Evolutionary conservation across 1,284 basidiomycete species (phyloP).

Genomic region (Naganishia sp.): DNA sequence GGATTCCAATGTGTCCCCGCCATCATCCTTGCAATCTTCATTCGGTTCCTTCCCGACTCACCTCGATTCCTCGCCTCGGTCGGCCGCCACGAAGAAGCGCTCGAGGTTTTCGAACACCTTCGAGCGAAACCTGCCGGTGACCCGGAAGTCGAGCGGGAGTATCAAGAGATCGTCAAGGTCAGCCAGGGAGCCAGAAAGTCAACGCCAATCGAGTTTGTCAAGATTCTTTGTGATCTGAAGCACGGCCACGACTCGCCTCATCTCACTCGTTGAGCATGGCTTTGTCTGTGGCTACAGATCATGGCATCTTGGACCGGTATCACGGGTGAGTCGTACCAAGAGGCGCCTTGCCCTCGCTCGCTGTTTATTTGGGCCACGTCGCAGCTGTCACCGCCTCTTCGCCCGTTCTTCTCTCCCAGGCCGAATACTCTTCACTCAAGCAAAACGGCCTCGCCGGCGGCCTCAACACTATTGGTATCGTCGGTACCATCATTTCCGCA

Average conservation of each 20-base stretch:
- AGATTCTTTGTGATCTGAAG: constrained; percentile 35
- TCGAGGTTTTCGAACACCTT: constrained; percentile 37
- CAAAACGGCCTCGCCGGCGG: constrained; percentile 40
- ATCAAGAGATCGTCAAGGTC: constrained; percentile 36
- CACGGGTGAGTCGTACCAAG: constrained; percentile 21
- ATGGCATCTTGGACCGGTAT: constrained; percentile 39
- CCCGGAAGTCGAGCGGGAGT: constrained; percentile 33
- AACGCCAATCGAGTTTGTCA: constrained; percentile 36
- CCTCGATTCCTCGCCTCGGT: constrained; percentile 44
- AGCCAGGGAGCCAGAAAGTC: constrained; percentile 34
- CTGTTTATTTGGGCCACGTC: neutral
- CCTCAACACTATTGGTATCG: constrained; percentile 40
- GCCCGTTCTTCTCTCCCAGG: constrained; percentile 38
- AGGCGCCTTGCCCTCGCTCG: neutral
- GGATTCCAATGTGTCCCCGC: constrained; percentile 40
- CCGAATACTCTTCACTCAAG: constrained; percentile 39
- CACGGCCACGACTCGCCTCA: constrained; percentile 33
- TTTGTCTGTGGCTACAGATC: constrained; percentile 40
- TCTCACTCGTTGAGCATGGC: constrained; percentile 39
- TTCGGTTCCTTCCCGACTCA: constrained; percentile 41
- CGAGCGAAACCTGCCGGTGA: constrained; percentile 28
- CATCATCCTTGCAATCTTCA: constrained; percentile 36
- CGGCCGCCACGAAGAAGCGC: constrained; percentile 42
- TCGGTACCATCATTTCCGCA: constrained; percentile 39
- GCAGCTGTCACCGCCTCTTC: constrained; percentile 38